Percentiles rank a stretch among this genome's conserved stretches.
Conservation (phyloP, 208 protist genomes). For the Kentomonas sorsogonicus region DNA sequence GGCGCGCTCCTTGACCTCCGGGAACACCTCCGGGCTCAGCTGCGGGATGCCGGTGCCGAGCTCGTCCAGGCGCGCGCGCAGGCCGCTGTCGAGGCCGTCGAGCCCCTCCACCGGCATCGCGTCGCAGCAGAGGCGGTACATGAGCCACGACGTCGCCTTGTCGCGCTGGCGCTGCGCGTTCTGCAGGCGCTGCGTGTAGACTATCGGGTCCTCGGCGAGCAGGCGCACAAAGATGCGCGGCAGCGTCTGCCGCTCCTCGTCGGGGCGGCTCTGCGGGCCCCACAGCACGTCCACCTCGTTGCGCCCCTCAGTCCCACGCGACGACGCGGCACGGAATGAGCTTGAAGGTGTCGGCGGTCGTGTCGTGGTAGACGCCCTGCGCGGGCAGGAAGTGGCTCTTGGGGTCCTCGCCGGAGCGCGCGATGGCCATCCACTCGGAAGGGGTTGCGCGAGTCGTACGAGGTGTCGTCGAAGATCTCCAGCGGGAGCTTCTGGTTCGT, state of each 20-base stretch:
- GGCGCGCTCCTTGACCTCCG: constrained; percentile 62
- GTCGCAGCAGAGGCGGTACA: constrained; percentile 90
- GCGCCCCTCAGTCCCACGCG: constrained; percentile 51
- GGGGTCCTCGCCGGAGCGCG: constrained; percentile 28
- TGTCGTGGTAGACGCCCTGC: constrained; percentile 54
- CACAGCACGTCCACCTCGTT: constrained; percentile 74
- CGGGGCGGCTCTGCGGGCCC: constrained; percentile 29
- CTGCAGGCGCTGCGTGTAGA: constrained; percentile 82
- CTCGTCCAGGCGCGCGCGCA: constrained; percentile 54
- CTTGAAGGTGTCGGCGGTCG: constrained; percentile 28
- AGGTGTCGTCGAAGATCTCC: constrained; percentile 95
- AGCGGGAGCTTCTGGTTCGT: constrained; percentile 80
- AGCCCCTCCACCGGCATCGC: constrained; percentile 87
- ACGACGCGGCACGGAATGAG: constrained; percentile 83
- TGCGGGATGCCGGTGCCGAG: constrained; percentile 85
- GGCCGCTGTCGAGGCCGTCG: constrained; percentile 42
- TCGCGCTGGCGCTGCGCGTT: constrained; percentile 76
- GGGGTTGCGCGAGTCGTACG: constrained; percentile 90
- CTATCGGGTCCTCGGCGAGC: constrained; percentile 85
- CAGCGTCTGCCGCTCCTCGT: constrained; percentile 20
- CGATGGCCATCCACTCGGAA: constrained; percentile 91
- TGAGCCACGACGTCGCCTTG: constrained; percentile 86
- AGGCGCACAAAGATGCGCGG: constrained; percentile 86
- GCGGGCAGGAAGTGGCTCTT: constrained; percentile 73
- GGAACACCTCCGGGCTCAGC: constrained; percentile 64